These are phyloP conservation scores for Hebeloma cylindrosporum DNA, from an alignment of 768 basidiomycete species.

Conservation along the genomic window DNA sequence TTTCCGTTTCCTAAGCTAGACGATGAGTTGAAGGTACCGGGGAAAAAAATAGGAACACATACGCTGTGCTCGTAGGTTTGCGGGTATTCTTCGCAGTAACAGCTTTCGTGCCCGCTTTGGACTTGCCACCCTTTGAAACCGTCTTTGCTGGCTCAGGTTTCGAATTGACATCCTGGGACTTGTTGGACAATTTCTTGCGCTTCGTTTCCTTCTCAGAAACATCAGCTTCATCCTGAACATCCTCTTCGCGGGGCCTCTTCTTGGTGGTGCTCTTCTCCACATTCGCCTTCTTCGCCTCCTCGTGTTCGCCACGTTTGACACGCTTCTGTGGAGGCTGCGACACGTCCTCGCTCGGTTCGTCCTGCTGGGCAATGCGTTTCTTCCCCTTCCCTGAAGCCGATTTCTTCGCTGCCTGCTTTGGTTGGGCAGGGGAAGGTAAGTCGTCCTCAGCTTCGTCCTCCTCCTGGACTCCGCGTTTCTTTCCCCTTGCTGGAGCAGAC, in stretches of 20 bases:
- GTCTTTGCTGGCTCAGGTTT: slow-evolving; percentile 2
- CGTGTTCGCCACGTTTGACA: background rate
- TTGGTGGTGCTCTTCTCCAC: slow-evolving; percentile 1
- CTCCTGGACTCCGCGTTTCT: background rate
- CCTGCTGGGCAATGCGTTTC: slow-evolving; percentile 4
- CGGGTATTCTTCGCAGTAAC: background rate
- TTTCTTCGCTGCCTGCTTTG: background rate
- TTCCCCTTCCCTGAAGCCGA: background rate
- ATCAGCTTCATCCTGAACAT: background rate
- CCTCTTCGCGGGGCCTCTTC: slow-evolving; percentile 15
- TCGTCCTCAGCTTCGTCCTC: slow-evolving; percentile 2
- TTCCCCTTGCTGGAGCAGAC: background rate
- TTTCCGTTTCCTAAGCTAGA: slow-evolving; percentile 29
- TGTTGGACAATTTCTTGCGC: slow-evolving; percentile 8
- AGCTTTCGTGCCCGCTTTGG: background rate
- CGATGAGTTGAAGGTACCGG: background rate
- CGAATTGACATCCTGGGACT: slow-evolving; percentile 1
- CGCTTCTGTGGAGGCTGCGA: slow-evolving; percentile 10
- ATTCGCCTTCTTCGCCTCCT: slow-evolving; percentile 3
- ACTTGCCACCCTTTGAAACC: slow-evolving; percentile 1
- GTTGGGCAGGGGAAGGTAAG: too few relatives aligned
- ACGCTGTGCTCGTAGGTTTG: slow-evolving; percentile 12
- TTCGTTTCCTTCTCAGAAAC: slow-evolving; percentile 11
- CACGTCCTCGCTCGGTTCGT: slow-evolving; percentile 1
- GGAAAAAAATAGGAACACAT: slow-evolving; percentile 1